Evolutionary conservation across 768 basidiomycete genomes (phyloP), one percentile per base, ranked within the genome.

Genomic region (Pleurotus sapidus): DNA sequence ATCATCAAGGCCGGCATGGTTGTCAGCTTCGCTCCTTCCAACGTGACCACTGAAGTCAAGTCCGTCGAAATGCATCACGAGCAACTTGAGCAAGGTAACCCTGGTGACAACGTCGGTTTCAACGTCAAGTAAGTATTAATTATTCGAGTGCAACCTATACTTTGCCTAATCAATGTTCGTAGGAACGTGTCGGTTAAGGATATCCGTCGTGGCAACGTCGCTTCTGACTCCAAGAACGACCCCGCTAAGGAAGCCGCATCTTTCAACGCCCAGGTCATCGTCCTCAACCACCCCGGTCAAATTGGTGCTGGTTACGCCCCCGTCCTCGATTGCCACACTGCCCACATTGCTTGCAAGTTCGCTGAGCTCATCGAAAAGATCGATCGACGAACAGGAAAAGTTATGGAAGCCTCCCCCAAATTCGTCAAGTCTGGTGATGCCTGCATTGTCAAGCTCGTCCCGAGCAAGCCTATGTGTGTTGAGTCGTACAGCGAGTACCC

Each of bases 1-100:
- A 72, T 93, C 77, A 98, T 99, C 87, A 97, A 97, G 84, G 93
- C 95, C 68, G 96, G 96, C 76, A 99, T 98, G 96, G 82, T 99
- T 68, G 97, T 97, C 75, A 87, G 80, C 72, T 99, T 98, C 73
- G 96, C 96, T 64, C 96, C 96, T 60, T 75, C 94, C 61, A 95
- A 94, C 80, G 96, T 99, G 70, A 98, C 95, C 77, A 99, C 97
- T 80, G 97, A 99, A 93, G 97, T 99, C 84, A 98, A 98, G 89
- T 98, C 97, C 68, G 95, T 97, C 75, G 95, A 98, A 81, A 98
- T 98, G 96, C 95, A 96, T 73, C 95, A 95, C 87, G 93, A 95
- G 74, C 93, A 95, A 78, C 95, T 99, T 75, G 87, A 82, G 73
- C 82, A 92, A 77, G 97, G 96, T 80, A 64, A 80, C 62, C 97